These are phyloP conservation scores for Maudiozyma bulderi DNA, from an alignment of 805 yeast species.

Conservation along the genomic window DNA sequence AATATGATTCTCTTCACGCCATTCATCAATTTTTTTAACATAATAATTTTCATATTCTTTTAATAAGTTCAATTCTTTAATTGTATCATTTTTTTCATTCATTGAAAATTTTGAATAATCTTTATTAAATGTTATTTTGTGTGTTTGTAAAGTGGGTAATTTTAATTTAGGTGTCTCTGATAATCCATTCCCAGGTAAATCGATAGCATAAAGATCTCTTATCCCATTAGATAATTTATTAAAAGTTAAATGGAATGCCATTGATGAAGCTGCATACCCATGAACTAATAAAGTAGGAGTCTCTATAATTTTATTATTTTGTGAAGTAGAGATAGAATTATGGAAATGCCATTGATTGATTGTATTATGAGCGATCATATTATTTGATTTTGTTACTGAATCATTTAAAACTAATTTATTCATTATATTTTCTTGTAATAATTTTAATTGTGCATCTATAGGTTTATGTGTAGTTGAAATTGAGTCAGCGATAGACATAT, in stretches of 20 bases:
- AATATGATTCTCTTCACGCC: slow-evolving; percentile 46
- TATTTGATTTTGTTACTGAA: slow-evolving; percentile 7
- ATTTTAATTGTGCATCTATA: slow-evolving; percentile 8
- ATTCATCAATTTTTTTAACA: slow-evolving; percentile 48
- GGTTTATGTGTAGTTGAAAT: not conserved
- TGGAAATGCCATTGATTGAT: slow-evolving; percentile 29
- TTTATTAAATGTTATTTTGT: not conserved
- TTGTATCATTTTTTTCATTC: not conserved
- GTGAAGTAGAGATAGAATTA: slow-evolving; percentile 13
- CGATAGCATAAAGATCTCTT: slow-evolving; percentile 58
- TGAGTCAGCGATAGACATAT: not conserved
- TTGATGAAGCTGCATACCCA: slow-evolving; percentile 90
- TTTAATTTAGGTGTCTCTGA: slow-evolving; percentile 40
- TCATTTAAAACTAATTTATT: slow-evolving; percentile 6
- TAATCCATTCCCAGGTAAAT: slow-evolving; percentile 62
- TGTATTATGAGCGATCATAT: slow-evolving; percentile 12
- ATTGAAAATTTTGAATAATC: not conserved
- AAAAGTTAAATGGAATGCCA: slow-evolving; percentile 68
- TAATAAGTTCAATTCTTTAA: slow-evolving; percentile 8
- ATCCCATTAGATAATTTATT: slow-evolving; percentile 37
- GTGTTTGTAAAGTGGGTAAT: not conserved
- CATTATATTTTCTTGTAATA: slow-evolving; percentile 19
- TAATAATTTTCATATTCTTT: slow-evolving; percentile 46
- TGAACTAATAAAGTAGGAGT: slow-evolving; percentile 55
- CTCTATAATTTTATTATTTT: slow-evolving; percentile 5